Evolutionary conservation across 1,139 yeast genomes (phyloP).

Genomic region (Yamadazyma atmosphaerica): DNA sequence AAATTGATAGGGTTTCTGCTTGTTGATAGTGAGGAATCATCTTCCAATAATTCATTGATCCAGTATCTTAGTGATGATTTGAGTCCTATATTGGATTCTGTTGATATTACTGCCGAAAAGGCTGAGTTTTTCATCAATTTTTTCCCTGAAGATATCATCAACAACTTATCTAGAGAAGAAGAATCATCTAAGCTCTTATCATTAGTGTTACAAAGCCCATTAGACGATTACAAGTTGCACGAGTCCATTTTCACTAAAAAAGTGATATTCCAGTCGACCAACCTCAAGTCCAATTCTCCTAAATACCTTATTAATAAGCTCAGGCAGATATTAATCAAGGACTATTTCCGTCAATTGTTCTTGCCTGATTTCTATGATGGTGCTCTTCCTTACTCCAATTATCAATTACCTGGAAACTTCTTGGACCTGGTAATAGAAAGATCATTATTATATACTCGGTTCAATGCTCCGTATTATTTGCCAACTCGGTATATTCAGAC

Average conservation of each 20-base stretch:
- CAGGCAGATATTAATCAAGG: slow-evolving; percentile 11
- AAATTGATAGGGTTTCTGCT: slow-evolving; percentile 15
- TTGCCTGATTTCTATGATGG: slow-evolving; percentile 14
- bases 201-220: slow-evolving; percentile 21
- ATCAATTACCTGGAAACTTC: slow-evolving; percentile 23
- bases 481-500: slow-evolving; percentile 25
- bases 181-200: slow-evolving; percentile 28
- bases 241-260: slow-evolving; percentile 12
- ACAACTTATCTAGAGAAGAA: slow-evolving; percentile 23
- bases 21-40: slow-evolving; percentile 3
- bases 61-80: slow-evolving; percentile 27
- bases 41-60: slow-evolving; percentile 16
- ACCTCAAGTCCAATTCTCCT: slow-evolving; percentile 7
- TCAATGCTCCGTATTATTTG: slow-evolving; percentile 32
- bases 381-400: slow-evolving; percentile 15
- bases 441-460: slow-evolving; percentile 29
- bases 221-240: slow-evolving; percentile 13
- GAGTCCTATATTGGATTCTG: slow-evolving; percentile 30
- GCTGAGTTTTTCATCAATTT: slow-evolving; percentile 7
- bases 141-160: slow-evolving; percentile 10
- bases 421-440: slow-evolving; percentile 29
- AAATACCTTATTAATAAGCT: slow-evolving; percentile 12
- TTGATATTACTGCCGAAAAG: slow-evolving; percentile 9
- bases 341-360: slow-evolving; percentile 11
- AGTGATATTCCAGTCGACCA: slow-evolving; percentile 9